These are phyloP conservation scores for Saccharomyces kudriavzevii DNA, from an alignment of 805 yeast genomes.

Conservation along the genomic window DNA sequence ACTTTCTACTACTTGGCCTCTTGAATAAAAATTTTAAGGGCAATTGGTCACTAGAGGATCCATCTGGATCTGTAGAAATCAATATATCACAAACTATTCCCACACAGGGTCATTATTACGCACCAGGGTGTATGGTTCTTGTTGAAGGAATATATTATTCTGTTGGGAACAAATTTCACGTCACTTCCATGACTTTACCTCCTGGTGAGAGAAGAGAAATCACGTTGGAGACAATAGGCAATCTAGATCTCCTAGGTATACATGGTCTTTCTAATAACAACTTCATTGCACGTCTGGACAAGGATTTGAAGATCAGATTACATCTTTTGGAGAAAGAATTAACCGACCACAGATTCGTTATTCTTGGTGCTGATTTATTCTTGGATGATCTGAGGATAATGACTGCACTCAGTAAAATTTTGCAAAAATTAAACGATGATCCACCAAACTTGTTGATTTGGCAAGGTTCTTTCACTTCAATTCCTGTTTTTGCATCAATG, in stretches of 20 bases:
- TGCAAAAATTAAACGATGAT: conserved; percentile 45
- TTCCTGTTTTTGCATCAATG: conserved; percentile 52
- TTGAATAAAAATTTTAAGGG: conserved; percentile 57
- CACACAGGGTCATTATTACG: conserved; percentile 55
- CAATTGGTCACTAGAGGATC: conserved; percentile 71
- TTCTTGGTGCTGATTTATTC: conserved; percentile 68
- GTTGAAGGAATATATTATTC: conserved; percentile 81
- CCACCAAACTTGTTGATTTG: conserved; percentile 66
- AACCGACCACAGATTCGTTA: conserved; percentile 48
- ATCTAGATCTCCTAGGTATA: conserved; percentile 58
- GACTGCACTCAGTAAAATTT: conserved; percentile 58
- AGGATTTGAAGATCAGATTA: conserved; percentile 46
- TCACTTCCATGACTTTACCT: conserved; percentile 74
- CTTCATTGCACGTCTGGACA: conserved; percentile 51
- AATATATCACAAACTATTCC: conserved; percentile 56
- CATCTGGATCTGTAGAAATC: conserved; percentile 63
- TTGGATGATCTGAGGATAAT: conserved; percentile 53
- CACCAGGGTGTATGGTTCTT: conserved; percentile 68
- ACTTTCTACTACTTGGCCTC: conserved; percentile 73
- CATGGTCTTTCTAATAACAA: conserved; percentile 29
- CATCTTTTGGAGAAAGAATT: conserved; percentile 48
- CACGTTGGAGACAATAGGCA: conserved; percentile 66
- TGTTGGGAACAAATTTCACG: conserved; percentile 60
- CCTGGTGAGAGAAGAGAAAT: conserved; percentile 69
- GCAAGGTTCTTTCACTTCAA: conserved; percentile 70